Base-by-base conservation (phyloP, 78 protist species). In the Trichosphaerium sp. region DNA sequence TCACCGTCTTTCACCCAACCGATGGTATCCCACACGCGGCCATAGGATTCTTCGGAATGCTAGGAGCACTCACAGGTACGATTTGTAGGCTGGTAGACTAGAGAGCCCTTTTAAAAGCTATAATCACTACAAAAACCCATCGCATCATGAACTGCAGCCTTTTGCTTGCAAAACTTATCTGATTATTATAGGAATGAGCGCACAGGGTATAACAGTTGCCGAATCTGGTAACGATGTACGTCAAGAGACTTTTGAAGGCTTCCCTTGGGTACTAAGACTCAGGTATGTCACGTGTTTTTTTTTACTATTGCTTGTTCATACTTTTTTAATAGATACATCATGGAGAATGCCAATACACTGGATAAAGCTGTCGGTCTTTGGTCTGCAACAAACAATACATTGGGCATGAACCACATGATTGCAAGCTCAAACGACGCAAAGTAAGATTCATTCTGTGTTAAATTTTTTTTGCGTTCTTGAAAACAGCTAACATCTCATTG, bases 51-150 rank as follows among this genome's bases (percentile, higher is more conserved):
- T 60, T 67, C 6, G 80, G 80, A 38, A 23, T 80, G 21, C n/a
- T 48, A 26, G 86, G 86, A 40, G 66, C 80, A 15, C 64, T 80
- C 32, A 60, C 78, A 42, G 86, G 86, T 59, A 80, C n/a, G n/a
- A n/a, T n/a, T n/a, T n/a, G n/a, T n/a, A n/a, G n/a, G n/a, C n/a
- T n/a, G n/a, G n/a, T n/a, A n/a, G n/a, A n/a, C n/a, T n/a, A n/a
- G n/a, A n/a, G n/a, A n/a, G n/a, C n/a, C n/a, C n/a, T n/a, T n/a
- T n/a, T n/a, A n/a, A n/a, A n/a, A n/a, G n/a, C n/a, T n/a, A n/a
- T n/a, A n/a, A n/a, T n/a, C n/a, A n/a, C n/a, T n/a, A n/a, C n/a
- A n/a, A n/a, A n/a, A n/a, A n/a, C n/a, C n/a, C n/a, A n/a, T n/a
- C n/a, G n/a, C n/a, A n/a, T n/a, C n/a, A n/a, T n/a, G n/a, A n/a